Evolutionary conservation across 2,329 filamentous ascomycete genomes (phyloP), one percentile per base, ranked within the genome.

Genomic region (Fusarium lateritium): DNA sequence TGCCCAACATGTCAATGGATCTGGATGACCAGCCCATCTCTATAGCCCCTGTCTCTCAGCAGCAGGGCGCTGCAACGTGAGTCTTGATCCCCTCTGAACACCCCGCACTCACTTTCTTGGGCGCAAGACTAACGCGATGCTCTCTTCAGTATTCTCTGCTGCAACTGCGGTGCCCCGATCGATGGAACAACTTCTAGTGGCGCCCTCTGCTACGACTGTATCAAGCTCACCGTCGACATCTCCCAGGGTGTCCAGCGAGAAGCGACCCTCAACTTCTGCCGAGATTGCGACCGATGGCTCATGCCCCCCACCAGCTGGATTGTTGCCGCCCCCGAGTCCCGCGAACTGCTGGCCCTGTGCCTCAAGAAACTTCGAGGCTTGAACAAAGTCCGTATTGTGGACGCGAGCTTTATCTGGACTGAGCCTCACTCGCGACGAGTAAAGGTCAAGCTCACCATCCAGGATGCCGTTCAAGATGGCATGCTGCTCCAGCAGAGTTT

Each of bases 331-430:
- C 93, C 89, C 56, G 96, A 99, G 81, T 97, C 94, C 43, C 90
- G 94, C 81, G 96, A 99, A 83, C 86, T 99, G 60, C 86, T 99
- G 54, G 94, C 96, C 7, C 83, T 99, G 46, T 99, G 96, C 80
- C 85, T 99, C 71, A 91, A 94, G 77, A 97, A 96, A 80, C 82
- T 99, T 68, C 86, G 92, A 69, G 94, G 94, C 31, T 83, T 99
- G 68, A 89, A 91, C 79, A 97, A 96, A 83, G 93, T 97, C 72
- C 88, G 96, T 65, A 96, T 99, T 76, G 94, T 98, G 76, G 96
- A 99, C 78, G 96, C 96, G 46, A 92, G 90, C 75, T 99, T 98
- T 78, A 92, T 98, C 77, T 99, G 96, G 96, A 99, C 96, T 2
- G 96, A 99, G 81, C 95, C 96, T 13, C 96, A 99, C 83, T 98